Conservation (phyloP, 495 filamentous ascomycete genomes). For the Aspergillus hancockii region DNA sequence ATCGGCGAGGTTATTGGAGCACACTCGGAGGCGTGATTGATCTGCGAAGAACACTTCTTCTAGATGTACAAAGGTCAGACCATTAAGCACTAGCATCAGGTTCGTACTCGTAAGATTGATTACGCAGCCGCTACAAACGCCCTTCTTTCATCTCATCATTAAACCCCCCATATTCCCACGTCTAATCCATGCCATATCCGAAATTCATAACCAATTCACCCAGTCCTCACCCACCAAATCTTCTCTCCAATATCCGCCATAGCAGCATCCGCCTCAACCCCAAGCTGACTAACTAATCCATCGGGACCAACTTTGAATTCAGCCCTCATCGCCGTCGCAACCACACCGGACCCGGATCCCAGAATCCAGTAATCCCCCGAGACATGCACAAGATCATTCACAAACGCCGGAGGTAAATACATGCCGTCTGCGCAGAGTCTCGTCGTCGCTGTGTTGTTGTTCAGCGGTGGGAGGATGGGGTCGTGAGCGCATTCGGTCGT, state of each 20-base stretch:
- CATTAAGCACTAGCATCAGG: no score
- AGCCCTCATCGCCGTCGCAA: not conserved
- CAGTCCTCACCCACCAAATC: conserved; percentile 3
- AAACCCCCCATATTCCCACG: no score
- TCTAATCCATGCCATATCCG: not conserved
- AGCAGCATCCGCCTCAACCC: conserved; percentile 2
- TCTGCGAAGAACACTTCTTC: not conserved
- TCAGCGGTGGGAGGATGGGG: not conserved
- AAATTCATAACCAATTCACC: not conserved
- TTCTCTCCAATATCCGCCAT: conserved; percentile 7
- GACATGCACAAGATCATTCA: conserved; percentile 3
- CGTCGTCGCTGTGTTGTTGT: not conserved
- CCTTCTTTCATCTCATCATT: no score
- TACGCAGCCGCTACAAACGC: no score
- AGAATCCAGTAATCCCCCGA: conserved; percentile 5
- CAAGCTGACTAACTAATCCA: not conserved
- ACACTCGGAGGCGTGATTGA: not conserved
- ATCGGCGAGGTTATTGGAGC: conserved; percentile 19
- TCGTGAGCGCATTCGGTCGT: not conserved
- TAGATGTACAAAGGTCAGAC: no score
- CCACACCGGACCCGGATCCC: not conserved
- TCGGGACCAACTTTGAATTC: conserved; percentile 3
- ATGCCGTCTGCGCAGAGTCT: not conserved
- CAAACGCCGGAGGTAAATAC: not conserved
- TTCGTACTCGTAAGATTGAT: no score